Evolutionary conservation across 2,329 filamentous ascomycete genomes (phyloP).

Genomic region (Talaromyces sp.): DNA sequence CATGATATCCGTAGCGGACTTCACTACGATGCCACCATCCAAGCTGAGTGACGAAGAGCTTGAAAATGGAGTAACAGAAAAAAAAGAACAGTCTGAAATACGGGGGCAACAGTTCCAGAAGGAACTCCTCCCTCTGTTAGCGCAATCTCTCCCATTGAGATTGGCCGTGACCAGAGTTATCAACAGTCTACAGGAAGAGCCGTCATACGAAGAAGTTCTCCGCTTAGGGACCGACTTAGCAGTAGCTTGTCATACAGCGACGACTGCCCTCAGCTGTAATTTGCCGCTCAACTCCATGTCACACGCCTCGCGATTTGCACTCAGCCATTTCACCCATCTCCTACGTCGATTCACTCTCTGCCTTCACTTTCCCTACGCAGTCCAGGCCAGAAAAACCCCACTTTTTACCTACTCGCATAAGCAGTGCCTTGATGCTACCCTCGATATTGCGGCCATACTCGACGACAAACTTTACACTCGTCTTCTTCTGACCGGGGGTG

Average conservation of each 20-base stretch:
- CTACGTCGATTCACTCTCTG: constrained; percentile 24
- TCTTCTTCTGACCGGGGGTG: constrained; percentile 29
- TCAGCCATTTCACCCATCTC: constrained; percentile 22
- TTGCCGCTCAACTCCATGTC: too few species aligned
- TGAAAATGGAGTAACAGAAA: too few species aligned
- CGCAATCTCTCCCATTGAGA: constrained; percentile 17
- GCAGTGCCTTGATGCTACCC: constrained; percentile 27
- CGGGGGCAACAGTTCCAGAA: too few species aligned
- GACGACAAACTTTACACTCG: constrained; percentile 27
- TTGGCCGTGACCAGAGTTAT: constrained; percentile 16
- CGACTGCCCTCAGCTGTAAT: too few species aligned
- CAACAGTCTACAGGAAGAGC: constrained; percentile 25
- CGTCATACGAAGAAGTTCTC: constrained; percentile 24
- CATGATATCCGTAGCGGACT: constrained; percentile 34
- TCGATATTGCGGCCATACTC: constrained; percentile 29
- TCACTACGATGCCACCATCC: constrained; percentile 31
- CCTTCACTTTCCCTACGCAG: constrained; percentile 28
- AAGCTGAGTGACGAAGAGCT: constrained; percentile 23
- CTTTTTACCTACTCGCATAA: constrained; percentile 31
- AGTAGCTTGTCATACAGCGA: constrained; percentile 9
- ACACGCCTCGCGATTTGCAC: constrained; percentile 21
- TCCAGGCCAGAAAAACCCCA: constrained; percentile 24
- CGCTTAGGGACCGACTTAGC: constrained; percentile 19
- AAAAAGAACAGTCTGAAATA: background rate
- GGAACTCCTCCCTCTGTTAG: constrained; percentile 6